Evolutionary conservation across 2,329 filamentous ascomycete genomes (phyloP), one percentile per base, ranked within the genome.

Genomic region (Raffaelea deltoideospora): DNA sequence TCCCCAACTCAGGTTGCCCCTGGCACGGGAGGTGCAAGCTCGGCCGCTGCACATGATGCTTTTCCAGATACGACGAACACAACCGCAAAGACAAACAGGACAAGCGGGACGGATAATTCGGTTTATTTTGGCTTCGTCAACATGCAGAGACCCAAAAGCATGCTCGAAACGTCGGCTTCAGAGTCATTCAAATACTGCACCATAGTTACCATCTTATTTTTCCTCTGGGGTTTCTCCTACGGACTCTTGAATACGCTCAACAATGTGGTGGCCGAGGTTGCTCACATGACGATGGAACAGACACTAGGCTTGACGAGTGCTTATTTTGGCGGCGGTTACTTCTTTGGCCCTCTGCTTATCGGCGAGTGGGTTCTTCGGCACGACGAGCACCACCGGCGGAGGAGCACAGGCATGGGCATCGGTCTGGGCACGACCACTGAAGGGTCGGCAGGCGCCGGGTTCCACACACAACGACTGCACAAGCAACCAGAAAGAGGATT

Each of bases 151-250:
- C 76, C 75, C 3, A 83, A 82, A 54, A 80, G 75, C 49, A 76
- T 86, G 63, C 69, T 84, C 8, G 63, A 72, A 18, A 71, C 74
- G 39, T 73, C 69, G 2, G 65, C 64, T 2, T 52, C 57, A 10
- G 79, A 86, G 43, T 81, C 78, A 0, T 59, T 81, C 45, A 79
- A 76, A 44, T 83, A 84, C 44, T 77, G 81, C 48, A 66, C 70
- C 14, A 64, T 84, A 43, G 84, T 92, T 18, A 83, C 81, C 1
- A 69, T 87, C 7, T 62, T 94, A 0, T 93, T 94, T 57, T 76
- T 93, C 44, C 61, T 94, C 3, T 48, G 85, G 86, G 87, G 87
- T 0, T 79, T 94, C 40, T 86, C 85, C 0, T 94, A 94, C 47
- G 87, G 87, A 1, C 67, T 94, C 2, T 63, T 94, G 3, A 85